Conservation (phyloP, 23 red algal genomes). For the Chondrus crispus region DNA sequence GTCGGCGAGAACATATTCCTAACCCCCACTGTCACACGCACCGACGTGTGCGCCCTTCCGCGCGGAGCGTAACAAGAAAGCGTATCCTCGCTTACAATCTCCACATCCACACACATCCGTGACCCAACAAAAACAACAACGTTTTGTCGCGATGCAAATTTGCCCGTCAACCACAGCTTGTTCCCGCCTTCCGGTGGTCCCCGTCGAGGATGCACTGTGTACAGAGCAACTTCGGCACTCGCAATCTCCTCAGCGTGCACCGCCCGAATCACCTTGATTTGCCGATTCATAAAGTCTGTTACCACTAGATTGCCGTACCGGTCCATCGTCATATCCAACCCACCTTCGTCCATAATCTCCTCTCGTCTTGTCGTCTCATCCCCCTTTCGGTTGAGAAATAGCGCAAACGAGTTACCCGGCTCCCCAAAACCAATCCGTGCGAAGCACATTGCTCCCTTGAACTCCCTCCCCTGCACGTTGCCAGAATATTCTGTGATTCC, state of each 20-base stretch:
- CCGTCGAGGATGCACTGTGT: slow-evolving; percentile 23
- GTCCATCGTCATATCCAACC: slow-evolving; percentile 49
- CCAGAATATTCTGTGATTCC: slow-evolving; percentile 40
- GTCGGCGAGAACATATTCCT: slow-evolving; percentile 22
- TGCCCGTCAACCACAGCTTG: slow-evolving; percentile 29
- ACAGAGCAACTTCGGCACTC: neutral
- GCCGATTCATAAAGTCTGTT: slow-evolving; percentile 43
- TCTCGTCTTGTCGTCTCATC: neutral
- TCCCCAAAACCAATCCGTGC: slow-evolving; percentile 53
- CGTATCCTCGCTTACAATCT: neutral
- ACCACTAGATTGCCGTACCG: slow-evolving; percentile 26
- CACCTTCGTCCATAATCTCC: slow-evolving; percentile 17
- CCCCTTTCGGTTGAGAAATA: slow-evolving; percentile 1
- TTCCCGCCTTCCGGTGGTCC: slow-evolving; percentile 50
- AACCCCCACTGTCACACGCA: slow-evolving; percentile 9
- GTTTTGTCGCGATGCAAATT: neutral
- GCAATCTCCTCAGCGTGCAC: neutral
- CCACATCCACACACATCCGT: slow-evolving; percentile 13
- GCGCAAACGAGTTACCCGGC: slow-evolving; percentile 33
- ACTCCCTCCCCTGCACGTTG: slow-evolving; percentile 19
- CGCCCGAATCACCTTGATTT: slow-evolving; percentile 23
- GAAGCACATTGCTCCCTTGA: slow-evolving; percentile 45
- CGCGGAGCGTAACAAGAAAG: neutral
- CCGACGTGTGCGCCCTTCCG: neutral
- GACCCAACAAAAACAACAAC: slow-evolving; percentile 30